Evolutionary conservation across 495 filamentous ascomycete species (phyloP).

Genomic region (Staphylotrichum longicolle): DNA sequence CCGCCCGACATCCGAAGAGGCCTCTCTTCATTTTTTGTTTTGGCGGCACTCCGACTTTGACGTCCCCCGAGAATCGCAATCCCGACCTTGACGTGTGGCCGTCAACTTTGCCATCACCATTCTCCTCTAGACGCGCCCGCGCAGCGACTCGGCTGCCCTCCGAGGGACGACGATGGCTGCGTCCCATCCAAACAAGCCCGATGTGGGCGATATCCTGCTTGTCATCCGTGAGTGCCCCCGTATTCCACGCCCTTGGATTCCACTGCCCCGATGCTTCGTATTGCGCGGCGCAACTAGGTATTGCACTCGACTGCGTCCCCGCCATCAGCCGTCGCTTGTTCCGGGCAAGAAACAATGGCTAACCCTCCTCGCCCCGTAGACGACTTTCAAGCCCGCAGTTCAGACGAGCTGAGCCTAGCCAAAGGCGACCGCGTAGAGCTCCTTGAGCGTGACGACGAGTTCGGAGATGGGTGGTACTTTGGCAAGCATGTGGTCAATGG

Average conservation of each 20-base stretch:
- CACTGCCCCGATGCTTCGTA: conserved; percentile 3
- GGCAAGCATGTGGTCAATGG: conserved; percentile 74
- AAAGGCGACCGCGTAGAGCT: conserved; percentile 90
- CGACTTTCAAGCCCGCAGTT: conserved; percentile 85
- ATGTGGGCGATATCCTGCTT: conserved; percentile 66
- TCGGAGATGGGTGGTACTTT: conserved; percentile 96
- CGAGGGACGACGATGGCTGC: conserved; percentile 45
- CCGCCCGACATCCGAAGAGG: conserved; percentile 8
- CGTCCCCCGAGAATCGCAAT: not conserved
- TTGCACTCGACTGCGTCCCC: not conserved
- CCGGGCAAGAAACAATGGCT: conserved; percentile 16
- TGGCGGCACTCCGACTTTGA: conserved; percentile 1
- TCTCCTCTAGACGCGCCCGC: conserved; percentile 21
- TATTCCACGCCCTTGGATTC: conserved; percentile 7
- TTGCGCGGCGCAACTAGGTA: not conserved
- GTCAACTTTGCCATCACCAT: conserved; percentile 4
- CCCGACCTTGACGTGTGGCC: conserved; percentile 5
- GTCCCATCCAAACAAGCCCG: conserved; percentile 47
- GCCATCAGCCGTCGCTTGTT: not conserved
- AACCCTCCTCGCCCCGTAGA: conserved; percentile 44
- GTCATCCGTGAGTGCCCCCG: conserved; percentile 68
- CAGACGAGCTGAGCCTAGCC: conserved; percentile 84
- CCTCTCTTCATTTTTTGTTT: not conserved
- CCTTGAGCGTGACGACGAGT: conserved; percentile 94
- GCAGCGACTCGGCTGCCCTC: conserved; percentile 22